A percentile compares a stretch with the other conserved stretches of the same genome.
These are phyloP conservation scores for Prunus padus DNA, from an alignment of 306 rosid species.

Conservation along the genomic window DNA sequence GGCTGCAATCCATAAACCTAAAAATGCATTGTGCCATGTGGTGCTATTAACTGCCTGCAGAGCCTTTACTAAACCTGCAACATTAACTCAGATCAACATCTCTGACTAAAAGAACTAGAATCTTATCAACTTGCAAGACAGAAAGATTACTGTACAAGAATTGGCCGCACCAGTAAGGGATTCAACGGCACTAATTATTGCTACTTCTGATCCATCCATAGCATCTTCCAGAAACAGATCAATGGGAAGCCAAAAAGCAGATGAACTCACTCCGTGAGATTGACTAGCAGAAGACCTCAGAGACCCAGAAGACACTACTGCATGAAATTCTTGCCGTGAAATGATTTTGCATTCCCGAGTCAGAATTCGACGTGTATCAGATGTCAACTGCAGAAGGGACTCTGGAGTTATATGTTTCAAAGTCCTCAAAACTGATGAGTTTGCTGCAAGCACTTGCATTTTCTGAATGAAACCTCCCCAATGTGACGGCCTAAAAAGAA, in stretches of 20 bases:
- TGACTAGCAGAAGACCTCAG: constrained; percentile 49
- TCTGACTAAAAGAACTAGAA: constrained; percentile 11
- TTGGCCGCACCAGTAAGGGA: constrained; percentile 57
- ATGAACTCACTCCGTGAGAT: constrained; percentile 60
- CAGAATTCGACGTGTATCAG: constrained; percentile 43
- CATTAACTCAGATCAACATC: constrained; percentile 30
- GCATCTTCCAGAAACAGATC: constrained; percentile 89
- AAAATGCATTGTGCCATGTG: constrained; percentile 78
- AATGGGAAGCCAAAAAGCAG: constrained; percentile 85
- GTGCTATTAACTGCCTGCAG: constrained; percentile 68
- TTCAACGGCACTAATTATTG: constrained; percentile 66
- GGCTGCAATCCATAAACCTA: constrained; percentile 89
- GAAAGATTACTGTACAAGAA: constrained; percentile 3
- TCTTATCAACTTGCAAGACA: neutral
- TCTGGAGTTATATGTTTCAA: constrained; percentile 52
- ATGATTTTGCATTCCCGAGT: constrained; percentile 48
- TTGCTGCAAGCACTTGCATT: constrained; percentile 58
- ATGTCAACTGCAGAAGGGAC: constrained; percentile 51
- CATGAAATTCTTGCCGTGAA: constrained; percentile 48
- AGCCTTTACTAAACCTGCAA: constrained; percentile 78
- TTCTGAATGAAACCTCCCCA: constrained; percentile 69
- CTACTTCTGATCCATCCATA: constrained; percentile 66
- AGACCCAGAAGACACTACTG: constrained; percentile 51
- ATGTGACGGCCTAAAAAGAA: constrained; percentile 60
- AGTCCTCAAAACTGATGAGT: constrained; percentile 65